Conservation (phyloP, 1,284 basidiomycete species). For the Quambalaria eucalypti region DNA sequence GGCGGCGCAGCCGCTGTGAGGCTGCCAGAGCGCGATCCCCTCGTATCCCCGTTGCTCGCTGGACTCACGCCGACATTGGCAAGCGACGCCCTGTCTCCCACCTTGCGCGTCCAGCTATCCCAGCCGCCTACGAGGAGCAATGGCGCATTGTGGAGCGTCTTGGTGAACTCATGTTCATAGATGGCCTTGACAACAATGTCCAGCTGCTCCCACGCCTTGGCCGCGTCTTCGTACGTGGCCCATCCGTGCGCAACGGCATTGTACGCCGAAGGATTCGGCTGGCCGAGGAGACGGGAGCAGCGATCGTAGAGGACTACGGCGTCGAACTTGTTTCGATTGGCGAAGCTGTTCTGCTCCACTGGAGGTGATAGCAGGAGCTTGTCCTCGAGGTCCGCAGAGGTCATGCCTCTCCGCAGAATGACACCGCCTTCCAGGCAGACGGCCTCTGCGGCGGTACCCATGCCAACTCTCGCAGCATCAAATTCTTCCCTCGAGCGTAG, state of each 20-base stretch:
- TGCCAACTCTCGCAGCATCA: conserved; percentile 62
- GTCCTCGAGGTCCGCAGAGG: conserved; percentile 65
- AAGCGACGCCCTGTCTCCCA: conserved; percentile 54
- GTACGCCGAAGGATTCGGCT: conserved; percentile 5
- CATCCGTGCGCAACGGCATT: conserved; percentile 32
- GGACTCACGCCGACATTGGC: conserved; percentile 32
- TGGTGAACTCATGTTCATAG: conserved; percentile 32
- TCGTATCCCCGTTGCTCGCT: conserved; percentile 22
- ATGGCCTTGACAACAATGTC: conserved; percentile 24
- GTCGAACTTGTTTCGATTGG: conserved; percentile 75
- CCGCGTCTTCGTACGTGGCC: conserved; percentile 31
- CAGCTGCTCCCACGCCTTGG: conserved; percentile 16
- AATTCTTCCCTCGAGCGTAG: conserved; percentile 69
- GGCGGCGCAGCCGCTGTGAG: conserved; percentile 12
- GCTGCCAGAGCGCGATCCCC: conserved; percentile 9
- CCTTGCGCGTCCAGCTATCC: conserved; percentile 67
- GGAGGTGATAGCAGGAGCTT: conserved; percentile 64
- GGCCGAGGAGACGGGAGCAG: conserved; percentile 56
- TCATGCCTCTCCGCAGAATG: conserved; percentile 49
- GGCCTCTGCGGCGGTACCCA: conserved; percentile 52
- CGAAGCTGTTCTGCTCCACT: conserved; percentile 64
- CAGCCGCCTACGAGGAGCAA: conserved; percentile 78
- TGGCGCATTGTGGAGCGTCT: conserved; percentile 62
- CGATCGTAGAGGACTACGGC: conserved; percentile 81
- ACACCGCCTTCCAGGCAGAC: conserved; percentile 65